Percentiles rank a stretch among this genome's conserved stretches.
Evolutionary conservation across 2,329 filamentous ascomycete genomes (phyloP).

Genomic region (Claviceps digitariae): DNA sequence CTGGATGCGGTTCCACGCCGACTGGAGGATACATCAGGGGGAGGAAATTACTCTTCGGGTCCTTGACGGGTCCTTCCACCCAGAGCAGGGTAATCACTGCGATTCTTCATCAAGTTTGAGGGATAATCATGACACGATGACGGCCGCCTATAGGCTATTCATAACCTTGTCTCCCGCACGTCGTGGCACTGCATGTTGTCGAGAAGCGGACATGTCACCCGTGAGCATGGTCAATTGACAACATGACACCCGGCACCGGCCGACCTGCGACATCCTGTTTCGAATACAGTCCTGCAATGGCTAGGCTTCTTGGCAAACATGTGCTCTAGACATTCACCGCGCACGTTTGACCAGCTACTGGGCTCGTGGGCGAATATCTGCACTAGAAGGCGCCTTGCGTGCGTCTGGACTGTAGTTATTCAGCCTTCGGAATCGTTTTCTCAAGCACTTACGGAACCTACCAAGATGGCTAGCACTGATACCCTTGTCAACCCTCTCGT

Average conservation of each 20-base stretch:
- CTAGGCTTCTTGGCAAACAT: background rate
- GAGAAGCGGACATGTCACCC: background rate
- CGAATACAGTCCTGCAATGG: background rate
- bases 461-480: background rate
- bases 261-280: background rate
- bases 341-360: background rate
- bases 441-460: background rate
- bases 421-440: background rate
- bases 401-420: no score
- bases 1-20: background rate
- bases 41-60: background rate
- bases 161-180: background rate
- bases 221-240: background rate
- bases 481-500: no score
- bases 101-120: background rate
- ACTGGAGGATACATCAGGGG: background rate
- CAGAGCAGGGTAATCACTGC: background rate
- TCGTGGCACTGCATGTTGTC: background rate
- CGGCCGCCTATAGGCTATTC: background rate
- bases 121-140: background rate
- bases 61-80: background rate
- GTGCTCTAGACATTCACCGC: background rate
- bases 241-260: background rate
- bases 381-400: background rate
- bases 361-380: background rate